Evolutionary conservation across 306 rosid species (phyloP), one percentile per base, ranked within the genome.

Genomic region (Vicia sativa): DNA sequence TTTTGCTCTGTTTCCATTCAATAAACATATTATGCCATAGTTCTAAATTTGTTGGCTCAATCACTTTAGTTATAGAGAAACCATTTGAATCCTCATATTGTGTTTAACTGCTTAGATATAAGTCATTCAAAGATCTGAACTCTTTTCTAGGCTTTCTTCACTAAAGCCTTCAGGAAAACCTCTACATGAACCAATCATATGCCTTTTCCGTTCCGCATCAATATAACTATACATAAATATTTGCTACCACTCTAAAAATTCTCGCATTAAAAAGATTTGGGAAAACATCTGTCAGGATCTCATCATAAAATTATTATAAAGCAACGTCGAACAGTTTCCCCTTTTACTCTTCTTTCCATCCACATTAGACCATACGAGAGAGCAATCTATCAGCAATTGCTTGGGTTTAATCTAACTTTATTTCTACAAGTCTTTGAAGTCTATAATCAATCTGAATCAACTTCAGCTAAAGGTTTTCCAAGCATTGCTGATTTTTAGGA

Each of bases 361-460:
- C 61, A 14, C 14, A 14, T 14, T 35, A 63, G 28, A 61, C 31
- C 14, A 19, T 18, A 41, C 29, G 5, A 59, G 10, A 57, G 19
- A 62, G 28, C 18, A 61, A 18, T 21, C 52, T 21, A 25, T 4
- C 15, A 21, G 15, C 56, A 16, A 58, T 25, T 65, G 21, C 18
- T 58, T 11, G 44, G 43, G 31, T 49, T 38, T 41, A 12, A 23
- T 42, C 21, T 4, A 14, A 48, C 26, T 26, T 37, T 52, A 48
- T 74, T 35, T 62, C 23, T 49, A 19, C 46, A 28, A 31, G 39
- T 41, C 18, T 37, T 14, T 18, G 46, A 13, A 58, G 44, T 25
- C 58, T 41, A 78, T n/a, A 59, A 14, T 55, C 21, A 12, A 45
- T 13, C 55, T 42, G 45, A 34, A 68, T 14, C 59, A 42, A 3